Percentiles rank a stretch among this genome's conserved stretches.
Evolutionary conservation across 192 early-diverging fungal species (phyloP).

Genomic region (Lobosporangium transversale): DNA sequence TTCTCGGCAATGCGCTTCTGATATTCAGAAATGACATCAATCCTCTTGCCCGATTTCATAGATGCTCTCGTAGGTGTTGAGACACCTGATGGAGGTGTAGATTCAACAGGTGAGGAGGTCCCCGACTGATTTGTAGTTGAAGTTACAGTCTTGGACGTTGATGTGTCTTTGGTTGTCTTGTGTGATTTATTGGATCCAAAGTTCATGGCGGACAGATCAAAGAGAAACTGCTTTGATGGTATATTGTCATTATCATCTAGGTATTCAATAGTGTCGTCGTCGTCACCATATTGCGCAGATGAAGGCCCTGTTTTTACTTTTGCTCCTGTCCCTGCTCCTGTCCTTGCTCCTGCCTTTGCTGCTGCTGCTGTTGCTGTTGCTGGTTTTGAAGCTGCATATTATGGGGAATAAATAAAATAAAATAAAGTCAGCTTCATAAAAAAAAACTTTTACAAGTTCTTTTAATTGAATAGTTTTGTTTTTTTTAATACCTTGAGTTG

Average conservation of each 20-base stretch:
- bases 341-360: too few species aligned
- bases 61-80: constrained; percentile 53
- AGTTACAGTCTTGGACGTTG: constrained; percentile 8
- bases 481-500: too few species aligned
- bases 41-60: constrained; percentile 60
- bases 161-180: neutral
- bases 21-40: constrained; percentile 78
- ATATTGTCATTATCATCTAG: constrained; percentile 43
- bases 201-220: constrained; percentile 55
- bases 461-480: neutral
- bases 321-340: too few species aligned
- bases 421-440: neutral
- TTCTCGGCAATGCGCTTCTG: constrained; percentile 74
- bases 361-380: constrained; percentile 1
- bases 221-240: constrained; percentile 29
- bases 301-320: too few species aligned
- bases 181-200: constrained; percentile 35
- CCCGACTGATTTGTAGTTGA: constrained; percentile 13
- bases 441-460: neutral
- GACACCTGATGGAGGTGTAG: constrained; percentile 33
- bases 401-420: neutral
- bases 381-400: neutral
- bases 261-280: constrained; percentile 49
- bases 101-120: constrained; percentile 24
- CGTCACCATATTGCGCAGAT: constrained; percentile 2